A percentile compares a stretch with the other conserved stretches of the same genome.
These are phyloP conservation scores for Licmophora abbreviata DNA, from an alignment of 108 stramenopile genomes.

Conservation along the genomic window DNA sequence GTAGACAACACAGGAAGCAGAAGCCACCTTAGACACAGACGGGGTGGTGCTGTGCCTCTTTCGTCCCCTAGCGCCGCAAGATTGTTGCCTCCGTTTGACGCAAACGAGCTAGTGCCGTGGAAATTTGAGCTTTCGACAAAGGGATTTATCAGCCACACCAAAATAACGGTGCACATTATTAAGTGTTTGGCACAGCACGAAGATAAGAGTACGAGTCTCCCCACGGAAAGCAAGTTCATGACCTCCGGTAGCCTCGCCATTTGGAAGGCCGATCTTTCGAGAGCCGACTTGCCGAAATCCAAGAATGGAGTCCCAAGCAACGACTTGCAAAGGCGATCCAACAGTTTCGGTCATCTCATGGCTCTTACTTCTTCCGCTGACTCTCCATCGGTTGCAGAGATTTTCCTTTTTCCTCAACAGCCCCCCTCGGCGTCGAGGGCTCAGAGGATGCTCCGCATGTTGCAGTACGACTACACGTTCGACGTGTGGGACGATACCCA, in stretches of 20 bases:
- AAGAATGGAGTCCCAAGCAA: too few species aligned
- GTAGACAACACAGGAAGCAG: slow-evolving; percentile 9
- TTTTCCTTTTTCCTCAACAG: slow-evolving; percentile 66
- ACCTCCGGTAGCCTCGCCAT: slow-evolving; percentile 66
- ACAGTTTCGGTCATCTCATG: slow-evolving; percentile 27
- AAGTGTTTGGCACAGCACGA: slow-evolving; percentile 42
- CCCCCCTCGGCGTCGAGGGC: slow-evolving; percentile 19
- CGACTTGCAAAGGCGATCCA: slow-evolving; percentile 3
- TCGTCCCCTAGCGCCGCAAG: slow-evolving; percentile 8
- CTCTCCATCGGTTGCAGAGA: slow-evolving; percentile 60
- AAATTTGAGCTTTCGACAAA: slow-evolving; percentile 55
- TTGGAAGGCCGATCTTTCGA: slow-evolving; percentile 39
- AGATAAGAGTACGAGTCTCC: slow-evolving; percentile 22
- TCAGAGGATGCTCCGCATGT: slow-evolving; percentile 25
- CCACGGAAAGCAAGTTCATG: slow-evolving; percentile 32
- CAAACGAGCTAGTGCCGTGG: slow-evolving; percentile 76
- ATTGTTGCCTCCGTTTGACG: slow-evolving; percentile 37
- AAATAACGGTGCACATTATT: slow-evolving; percentile 50
- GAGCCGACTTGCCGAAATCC: background rate
- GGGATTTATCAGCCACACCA: slow-evolving; percentile 47
- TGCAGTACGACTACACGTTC: slow-evolving; percentile 79
- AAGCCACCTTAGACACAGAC: slow-evolving; percentile 7
- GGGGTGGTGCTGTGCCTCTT: slow-evolving; percentile 4
- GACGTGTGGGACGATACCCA: slow-evolving; percentile 66
- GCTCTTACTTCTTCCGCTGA: slow-evolving; percentile 30